Conservation (phyloP, 129 eudicot genomes). For the Flaveria brownii region DNA sequence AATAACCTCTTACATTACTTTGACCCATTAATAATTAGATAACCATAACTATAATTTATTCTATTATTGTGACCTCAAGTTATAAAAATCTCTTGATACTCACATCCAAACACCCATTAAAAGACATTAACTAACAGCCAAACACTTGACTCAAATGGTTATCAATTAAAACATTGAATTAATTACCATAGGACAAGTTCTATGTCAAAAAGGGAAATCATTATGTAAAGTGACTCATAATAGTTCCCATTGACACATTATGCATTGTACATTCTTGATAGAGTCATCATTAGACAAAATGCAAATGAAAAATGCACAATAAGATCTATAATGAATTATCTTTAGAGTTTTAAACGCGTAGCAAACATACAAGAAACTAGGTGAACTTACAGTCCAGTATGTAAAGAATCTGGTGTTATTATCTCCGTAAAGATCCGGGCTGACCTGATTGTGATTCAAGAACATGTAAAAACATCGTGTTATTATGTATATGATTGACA, state of each 20-base stretch:
- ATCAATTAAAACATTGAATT: neutral
- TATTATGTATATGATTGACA: neutral
- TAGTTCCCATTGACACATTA: neutral
- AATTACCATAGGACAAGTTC: neutral
- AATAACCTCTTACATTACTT: neutral
- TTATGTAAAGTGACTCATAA: neutral
- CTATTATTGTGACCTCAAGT: neutral
- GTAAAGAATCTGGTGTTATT: constrained; percentile 90
- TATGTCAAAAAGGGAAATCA: neutral
- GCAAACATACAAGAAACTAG: neutral
- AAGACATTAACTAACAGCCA: constrained; percentile 1
- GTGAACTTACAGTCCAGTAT: constrained; percentile 87
- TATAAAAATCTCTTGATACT: neutral
- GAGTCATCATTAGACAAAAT: neutral
- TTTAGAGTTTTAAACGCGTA: neutral
- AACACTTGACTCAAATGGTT: neutral
- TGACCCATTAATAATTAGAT: constrained; percentile 4
- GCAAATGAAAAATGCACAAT: neutral
- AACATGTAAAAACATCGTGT: neutral
- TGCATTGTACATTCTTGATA: neutral
- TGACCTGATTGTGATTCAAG: constrained; percentile 55
- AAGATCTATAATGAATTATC: constrained; percentile 8
- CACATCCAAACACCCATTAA: constrained; percentile 10
- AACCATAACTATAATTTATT: neutral
- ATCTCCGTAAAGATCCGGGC: constrained; percentile 93